These are phyloP conservation scores for Batkoa obscura DNA, from an alignment of 371 early-diverging fungal species.

Conservation along the genomic window DNA sequence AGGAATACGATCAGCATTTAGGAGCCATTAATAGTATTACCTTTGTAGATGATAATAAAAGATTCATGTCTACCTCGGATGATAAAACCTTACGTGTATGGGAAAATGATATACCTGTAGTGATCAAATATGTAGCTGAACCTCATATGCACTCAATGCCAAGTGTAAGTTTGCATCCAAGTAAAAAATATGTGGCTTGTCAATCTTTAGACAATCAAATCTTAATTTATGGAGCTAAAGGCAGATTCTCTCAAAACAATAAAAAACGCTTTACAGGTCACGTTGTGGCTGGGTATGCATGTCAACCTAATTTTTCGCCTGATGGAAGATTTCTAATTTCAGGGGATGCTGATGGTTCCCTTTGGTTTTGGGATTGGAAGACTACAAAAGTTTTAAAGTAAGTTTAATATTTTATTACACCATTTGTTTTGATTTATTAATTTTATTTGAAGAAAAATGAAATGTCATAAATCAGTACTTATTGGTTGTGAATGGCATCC, in stretches of 20 bases:
- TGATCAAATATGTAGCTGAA: constrained; percentile 91
- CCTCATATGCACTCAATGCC: constrained; percentile 93
- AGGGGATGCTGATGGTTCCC: constrained; percentile 83
- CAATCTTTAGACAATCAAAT: constrained; percentile 91
- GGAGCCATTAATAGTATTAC: constrained; percentile 92
- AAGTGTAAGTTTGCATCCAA: constrained; percentile 69
- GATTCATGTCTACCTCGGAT: constrained; percentile 88
- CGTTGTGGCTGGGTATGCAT: constrained; percentile 86
- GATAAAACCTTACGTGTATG: constrained; percentile 93
- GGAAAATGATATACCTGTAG: constrained; percentile 94
- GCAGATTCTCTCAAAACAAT: constrained; percentile 67
- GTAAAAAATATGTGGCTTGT: constrained; percentile 81
- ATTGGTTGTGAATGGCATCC: constrained; percentile 89
- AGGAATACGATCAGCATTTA: constrained; percentile 92
- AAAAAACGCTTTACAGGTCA: constrained; percentile 88
- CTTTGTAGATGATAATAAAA: constrained; percentile 82
- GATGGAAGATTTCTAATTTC: constrained; percentile 76
- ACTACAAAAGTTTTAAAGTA: constrained; percentile 52
- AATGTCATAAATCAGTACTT: constrained; percentile 78
- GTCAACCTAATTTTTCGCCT: constrained; percentile 80
- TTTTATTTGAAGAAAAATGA: constrained; percentile 47
- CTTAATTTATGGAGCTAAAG: constrained; percentile 66
- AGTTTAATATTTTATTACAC: constrained; percentile 2
- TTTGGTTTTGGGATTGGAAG: constrained; percentile 96
- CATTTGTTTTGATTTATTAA: background rate